Conservation (phyloP, 176 grass and related monocot genomes). For the Raddia distichophylla region DNA sequence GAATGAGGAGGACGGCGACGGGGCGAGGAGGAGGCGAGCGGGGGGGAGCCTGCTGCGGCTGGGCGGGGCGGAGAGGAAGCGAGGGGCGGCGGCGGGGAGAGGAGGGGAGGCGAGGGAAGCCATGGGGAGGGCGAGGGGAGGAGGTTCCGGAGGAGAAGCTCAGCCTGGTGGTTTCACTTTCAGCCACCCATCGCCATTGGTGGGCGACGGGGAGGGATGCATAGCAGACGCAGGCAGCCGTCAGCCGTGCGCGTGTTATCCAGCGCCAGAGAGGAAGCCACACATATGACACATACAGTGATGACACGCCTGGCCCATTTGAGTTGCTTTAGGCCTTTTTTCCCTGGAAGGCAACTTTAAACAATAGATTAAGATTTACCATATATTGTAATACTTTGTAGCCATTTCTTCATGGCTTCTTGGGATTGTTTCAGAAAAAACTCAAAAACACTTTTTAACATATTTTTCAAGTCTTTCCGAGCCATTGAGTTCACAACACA, state of each 20-base stretch:
- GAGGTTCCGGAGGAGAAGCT: neutral
- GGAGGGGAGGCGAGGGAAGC: slow-evolving; percentile 39
- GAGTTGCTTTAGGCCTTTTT: no score
- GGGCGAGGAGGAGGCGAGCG: neutral
- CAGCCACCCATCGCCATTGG: slow-evolving; percentile 49
- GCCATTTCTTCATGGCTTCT: no score
- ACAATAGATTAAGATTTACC: no score
- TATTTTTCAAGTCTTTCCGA: no score
- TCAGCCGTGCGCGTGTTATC: slow-evolving; percentile 27
- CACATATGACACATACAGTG: no score
- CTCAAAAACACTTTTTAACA: no score
- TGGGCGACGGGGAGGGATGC: neutral
- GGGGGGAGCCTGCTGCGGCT: neutral
- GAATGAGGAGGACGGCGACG: neutral
- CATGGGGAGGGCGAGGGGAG: slow-evolving; percentile 28
- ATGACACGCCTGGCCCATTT: no score
- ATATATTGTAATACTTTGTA: no score
- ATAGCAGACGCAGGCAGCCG: neutral
- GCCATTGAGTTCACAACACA: no score
- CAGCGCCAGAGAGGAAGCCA: no score
- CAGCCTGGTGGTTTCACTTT: neutral
- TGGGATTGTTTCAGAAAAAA: no score
- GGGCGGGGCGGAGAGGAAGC: slow-evolving; percentile 8
- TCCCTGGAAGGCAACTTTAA: no score
- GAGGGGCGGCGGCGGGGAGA: neutral